Evolutionary conservation across 352 stramenopile genomes (phyloP), one percentile per base, ranked within the genome.

Genomic region (Phytophthora ohioensis): DNA sequence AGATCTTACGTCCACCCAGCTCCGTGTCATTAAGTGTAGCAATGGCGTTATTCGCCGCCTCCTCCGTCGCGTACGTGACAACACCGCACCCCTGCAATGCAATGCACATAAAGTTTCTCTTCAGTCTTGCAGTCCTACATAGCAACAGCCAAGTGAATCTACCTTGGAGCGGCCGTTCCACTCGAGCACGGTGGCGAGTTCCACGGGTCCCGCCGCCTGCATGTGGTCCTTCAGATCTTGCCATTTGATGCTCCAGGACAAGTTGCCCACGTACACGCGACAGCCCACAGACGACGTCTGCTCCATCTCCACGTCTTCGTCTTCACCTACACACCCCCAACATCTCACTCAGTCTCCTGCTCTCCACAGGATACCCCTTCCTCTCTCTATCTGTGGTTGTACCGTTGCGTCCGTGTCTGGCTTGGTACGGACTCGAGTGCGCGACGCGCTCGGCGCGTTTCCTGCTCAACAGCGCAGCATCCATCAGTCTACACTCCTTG

Each of bases 1-100:
- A 98, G 58, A 99, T 98, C 67, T 91, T 91, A 30, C 96, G 81
- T 34, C 95, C 96, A 32, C 93, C 83, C 4, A 99, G 71, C 62
- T 98, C 93, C 32, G 91, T 91, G 75, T 98, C 92, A 53, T 98
- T 97, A 9, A 98, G 75, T 35, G 76, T 90, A 7, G 75, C 61
- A 11, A 99, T 92, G 3, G 96, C 97, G 34, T 92, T 81, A 47
- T 86, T 57, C 0, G 96, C 97, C 12, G 87, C 91, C 39, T 94
- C 86, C 2, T 79, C 73, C 7, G 80, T 96, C 5, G 75, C 82
- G 71, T 94, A 99, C 67, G 98, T 94, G 10, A 99, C 97, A 66
- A 99, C 90, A 3, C 91, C 97, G 75, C 92, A 99, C 38, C 97
- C 97, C 79, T 98, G 57, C 47, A 62, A 49, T 98, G 57, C 47